Percentiles rank a stretch among this genome's conserved stretches.
phyloP scores from a whole-genome alignment of 306 rosid species.

The Cicer pinnatifidum region DNA sequence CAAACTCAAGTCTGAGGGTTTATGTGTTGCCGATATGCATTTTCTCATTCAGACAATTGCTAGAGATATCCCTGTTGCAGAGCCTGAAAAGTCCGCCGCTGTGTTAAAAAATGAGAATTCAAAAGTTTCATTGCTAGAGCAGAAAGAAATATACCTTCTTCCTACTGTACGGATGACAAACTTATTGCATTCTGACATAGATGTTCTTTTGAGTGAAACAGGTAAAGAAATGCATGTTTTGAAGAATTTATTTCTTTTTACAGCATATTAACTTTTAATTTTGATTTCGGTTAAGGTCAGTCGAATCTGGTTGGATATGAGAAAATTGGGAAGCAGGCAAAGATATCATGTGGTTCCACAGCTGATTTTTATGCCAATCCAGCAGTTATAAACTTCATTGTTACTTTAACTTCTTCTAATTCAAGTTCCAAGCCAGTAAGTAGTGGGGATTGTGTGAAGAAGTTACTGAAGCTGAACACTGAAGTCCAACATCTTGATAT shows the following conservation, averaged over 20 bases:
- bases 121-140: conserved; percentile 70
- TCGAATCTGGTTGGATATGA: conserved; percentile 52
- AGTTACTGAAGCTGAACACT: conserved; percentile 73
- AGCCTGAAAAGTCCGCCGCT: conserved; percentile 55
- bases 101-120: conserved; percentile 51
- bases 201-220: conserved; percentile 75
- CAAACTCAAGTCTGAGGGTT: conserved; percentile 61
- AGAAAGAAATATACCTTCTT: conserved; percentile 83
- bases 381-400: conserved; percentile 66
- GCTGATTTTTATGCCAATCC: conserved; percentile 85
- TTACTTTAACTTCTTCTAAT: conserved; percentile 62
- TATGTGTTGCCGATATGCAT: conserved; percentile 57
- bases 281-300: conserved; percentile 59
- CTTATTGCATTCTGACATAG: conserved; percentile 74
- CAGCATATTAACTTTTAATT: conserved; percentile 41
- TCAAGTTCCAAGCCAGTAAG: conserved; percentile 73
- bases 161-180: conserved; percentile 89
- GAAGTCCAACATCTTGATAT: conserved; percentile 67
- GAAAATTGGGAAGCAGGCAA: conserved; percentile 65
- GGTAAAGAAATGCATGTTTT: conserved; percentile 58
- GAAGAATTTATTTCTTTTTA: conserved; percentile 29
- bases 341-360: conserved; percentile 62
- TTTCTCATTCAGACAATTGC: conserved; percentile 82
- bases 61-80: conserved; percentile 68
- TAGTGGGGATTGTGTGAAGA: conserved; percentile 80